Evolutionary conservation across 2,329 filamentous ascomycete genomes (phyloP), one percentile per base, ranked within the genome.

Genomic region (Trichoderma koningii): DNA sequence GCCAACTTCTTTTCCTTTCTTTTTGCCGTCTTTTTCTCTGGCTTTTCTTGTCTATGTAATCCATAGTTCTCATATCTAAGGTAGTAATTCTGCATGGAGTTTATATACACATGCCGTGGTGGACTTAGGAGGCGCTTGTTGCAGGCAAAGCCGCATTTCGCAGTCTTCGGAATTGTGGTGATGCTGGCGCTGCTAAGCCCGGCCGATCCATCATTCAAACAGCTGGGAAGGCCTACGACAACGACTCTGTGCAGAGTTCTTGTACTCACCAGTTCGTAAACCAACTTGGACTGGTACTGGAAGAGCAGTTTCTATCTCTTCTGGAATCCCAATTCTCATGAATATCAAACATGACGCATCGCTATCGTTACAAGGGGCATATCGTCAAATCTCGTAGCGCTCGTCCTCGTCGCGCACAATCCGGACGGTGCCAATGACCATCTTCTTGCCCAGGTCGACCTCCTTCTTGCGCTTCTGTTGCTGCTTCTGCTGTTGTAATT

Each of bases 391-490:
- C 28, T 52, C 56, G 26, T 65, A 61, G 17, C 73, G 77, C 55
- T 73, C 75, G 47, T 74, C 74, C 1, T 74, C 73, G 1, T 77
- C 73, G 17, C 77, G 75, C 14, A 84, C 82, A 15, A 84, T 73
- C 28, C 82, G 76, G 45, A 84, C 76, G 2, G 73, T 55, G 17
- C 61, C 76, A 0, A 74, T 77, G 1, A 34, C 17, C 56, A 75
- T 78, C 69, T 79, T 81, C 68, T 77, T 80, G 3, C 72, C 70
- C 47, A 77, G 76, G 42, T 79, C 78, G 3, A 74, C 75, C 56
- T 78, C 75, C 68, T 83, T 85, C 59, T 69, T 71, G 45, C 70
- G 68, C 62, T 75, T 71, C 60, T 75, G 73, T 55, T 70, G 70
- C 42, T 70, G 69, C 60, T 70, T 70, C 44, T 70, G 69, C 60